phyloP scores from a whole-genome alignment of 257 asterid species.

The Primulina eburnea region DNA sequence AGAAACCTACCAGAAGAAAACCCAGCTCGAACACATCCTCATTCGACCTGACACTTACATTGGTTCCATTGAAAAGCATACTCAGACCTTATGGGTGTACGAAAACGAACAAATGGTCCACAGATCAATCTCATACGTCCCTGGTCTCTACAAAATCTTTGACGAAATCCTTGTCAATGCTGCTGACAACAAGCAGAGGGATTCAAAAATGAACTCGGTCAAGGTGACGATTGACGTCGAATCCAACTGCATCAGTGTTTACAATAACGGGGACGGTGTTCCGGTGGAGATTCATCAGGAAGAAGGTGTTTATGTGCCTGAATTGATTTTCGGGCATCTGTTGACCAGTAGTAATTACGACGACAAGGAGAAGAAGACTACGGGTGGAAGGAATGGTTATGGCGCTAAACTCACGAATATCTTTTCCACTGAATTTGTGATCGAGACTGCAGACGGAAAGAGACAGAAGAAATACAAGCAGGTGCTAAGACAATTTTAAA shows the following conservation, averaged over 20 bases:
- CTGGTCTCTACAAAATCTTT: conserved; percentile 92
- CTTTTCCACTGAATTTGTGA: conserved; percentile 79
- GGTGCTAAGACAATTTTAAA: conserved; percentile 36
- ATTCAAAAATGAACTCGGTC: conserved; percentile 71
- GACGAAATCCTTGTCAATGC: conserved; percentile 95
- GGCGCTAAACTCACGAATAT: conserved; percentile 96
- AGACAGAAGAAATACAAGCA: conserved; percentile 84
- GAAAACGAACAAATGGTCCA: conserved; percentile 58
- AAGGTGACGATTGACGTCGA: conserved; percentile 76
- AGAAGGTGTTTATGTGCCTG: conserved; percentile 96
- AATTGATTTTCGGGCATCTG: conserved; percentile 92
- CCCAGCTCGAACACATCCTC: conserved; percentile 97
- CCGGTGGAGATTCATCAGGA: conserved; percentile 97
- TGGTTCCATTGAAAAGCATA: conserved; percentile 87
- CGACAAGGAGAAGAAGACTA: conserved; percentile 85
- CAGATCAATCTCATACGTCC: conserved; percentile 60
- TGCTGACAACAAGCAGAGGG: conserved; percentile 90
- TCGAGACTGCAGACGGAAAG: conserved; percentile 91
- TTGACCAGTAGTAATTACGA: conserved; percentile 95
- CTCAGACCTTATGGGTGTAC: conserved; percentile 70
- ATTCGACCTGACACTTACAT: conserved; percentile 96
- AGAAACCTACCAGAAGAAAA: conserved; percentile 85
- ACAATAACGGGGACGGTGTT: conserved; percentile 92
- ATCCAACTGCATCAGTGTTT: conserved; percentile 59
- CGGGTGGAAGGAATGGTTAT: conserved; percentile 94